phyloP scores from a whole-genome alignment of 257 asterid species.

The Buddleja alternifolia region DNA sequence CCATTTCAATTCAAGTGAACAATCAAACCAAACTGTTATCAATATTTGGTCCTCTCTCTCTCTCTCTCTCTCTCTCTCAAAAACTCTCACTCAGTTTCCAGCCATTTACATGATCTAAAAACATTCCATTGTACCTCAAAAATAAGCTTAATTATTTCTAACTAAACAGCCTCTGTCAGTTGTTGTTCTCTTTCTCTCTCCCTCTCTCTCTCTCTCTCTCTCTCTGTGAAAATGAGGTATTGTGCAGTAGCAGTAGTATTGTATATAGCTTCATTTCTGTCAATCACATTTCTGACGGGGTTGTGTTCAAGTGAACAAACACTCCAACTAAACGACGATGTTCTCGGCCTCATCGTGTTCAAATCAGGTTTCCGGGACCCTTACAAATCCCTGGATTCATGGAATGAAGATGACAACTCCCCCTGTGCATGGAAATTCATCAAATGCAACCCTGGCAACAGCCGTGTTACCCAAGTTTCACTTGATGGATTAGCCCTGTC shows the following conservation, averaged over 20 bases:
- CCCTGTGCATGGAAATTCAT: slow-evolving; percentile 85
- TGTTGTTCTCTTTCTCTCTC: slow-evolving; percentile 9
- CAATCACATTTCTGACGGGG: slow-evolving; percentile 1
- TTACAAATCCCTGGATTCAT: slow-evolving; percentile 45
- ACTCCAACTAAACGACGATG: slow-evolving; percentile 76
- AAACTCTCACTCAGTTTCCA: slow-evolving; percentile 25
- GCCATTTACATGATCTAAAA: slow-evolving; percentile 34
- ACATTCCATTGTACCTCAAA: background rate
- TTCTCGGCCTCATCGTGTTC: slow-evolving; percentile 89
- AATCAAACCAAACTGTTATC: background rate
- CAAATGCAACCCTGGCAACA: slow-evolving; percentile 57
- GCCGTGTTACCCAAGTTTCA: slow-evolving; percentile 55
- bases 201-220: background rate
- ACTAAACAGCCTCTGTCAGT: too few relatives aligned
- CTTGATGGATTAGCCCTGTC: slow-evolving; percentile 67
- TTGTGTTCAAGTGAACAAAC: slow-evolving; percentile 37
- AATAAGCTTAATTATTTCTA: background rate
- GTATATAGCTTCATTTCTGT: slow-evolving; percentile 26
- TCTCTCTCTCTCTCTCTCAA: slow-evolving; percentile 27
- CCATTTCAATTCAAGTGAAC: background rate
- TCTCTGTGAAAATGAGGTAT: slow-evolving; percentile 27
- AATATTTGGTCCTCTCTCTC: background rate
- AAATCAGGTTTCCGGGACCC: slow-evolving; percentile 70
- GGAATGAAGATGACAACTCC: slow-evolving; percentile 83
- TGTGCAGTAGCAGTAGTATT: background rate